Evolutionary conservation across 495 filamentous ascomycete genomes (phyloP).

Genomic region (Clohesyomyces aquaticus): DNA sequence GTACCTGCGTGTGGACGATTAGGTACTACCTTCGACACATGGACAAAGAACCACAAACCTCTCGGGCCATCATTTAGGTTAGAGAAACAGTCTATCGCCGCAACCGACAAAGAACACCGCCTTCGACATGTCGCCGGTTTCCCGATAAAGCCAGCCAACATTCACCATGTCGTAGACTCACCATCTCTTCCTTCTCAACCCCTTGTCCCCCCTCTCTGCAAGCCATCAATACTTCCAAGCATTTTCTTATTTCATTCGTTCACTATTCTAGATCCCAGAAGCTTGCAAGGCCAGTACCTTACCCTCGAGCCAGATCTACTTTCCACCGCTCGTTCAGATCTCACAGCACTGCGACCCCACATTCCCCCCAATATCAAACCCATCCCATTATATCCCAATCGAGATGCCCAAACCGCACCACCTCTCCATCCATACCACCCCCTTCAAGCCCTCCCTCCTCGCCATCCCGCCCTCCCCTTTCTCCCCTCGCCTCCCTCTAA

Average conservation of each 20-base stretch:
- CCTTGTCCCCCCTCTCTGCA: background rate
- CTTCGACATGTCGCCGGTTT: background rate
- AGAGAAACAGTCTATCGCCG: too few species aligned
- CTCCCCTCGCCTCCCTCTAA: slow-evolving; percentile 40
- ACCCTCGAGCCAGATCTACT: too few species aligned
- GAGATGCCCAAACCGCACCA: background rate
- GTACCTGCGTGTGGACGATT: background rate
- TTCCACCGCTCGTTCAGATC: too few species aligned
- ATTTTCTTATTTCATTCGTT: too few species aligned
- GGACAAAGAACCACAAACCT: background rate
- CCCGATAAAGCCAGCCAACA: background rate
- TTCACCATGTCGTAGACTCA: background rate
- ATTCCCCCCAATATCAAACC: too few species aligned
- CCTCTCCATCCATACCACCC: slow-evolving; percentile 32
- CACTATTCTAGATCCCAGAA: too few species aligned
- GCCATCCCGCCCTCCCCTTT: slow-evolving; percentile 47
- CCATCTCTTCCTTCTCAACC: background rate
- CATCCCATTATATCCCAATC: slow-evolving; percentile 7
- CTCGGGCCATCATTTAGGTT: too few species aligned
- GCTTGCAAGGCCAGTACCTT: too few species aligned
- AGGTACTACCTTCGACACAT: background rate
- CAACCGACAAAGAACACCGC: too few species aligned
- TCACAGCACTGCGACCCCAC: too few species aligned
- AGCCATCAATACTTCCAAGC: too few species aligned
- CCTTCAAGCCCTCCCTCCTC: slow-evolving; percentile 46